These are phyloP conservation scores for Serendipita sp. DNA, from an alignment of 1,284 basidiomycete genomes.

Conservation along the genomic window DNA sequence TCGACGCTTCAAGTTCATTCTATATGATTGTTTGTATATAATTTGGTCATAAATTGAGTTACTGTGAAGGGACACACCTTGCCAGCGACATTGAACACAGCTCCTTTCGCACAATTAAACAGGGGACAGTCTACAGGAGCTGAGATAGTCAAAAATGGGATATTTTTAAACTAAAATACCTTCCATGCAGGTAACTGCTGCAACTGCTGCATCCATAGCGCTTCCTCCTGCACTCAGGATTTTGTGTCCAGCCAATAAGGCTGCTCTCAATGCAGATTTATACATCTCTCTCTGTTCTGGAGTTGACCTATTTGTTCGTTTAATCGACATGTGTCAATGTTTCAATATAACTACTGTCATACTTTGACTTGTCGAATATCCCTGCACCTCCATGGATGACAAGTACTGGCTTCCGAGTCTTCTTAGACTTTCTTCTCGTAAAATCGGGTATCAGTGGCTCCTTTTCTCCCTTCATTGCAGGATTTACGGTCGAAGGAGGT, in stretches of 20 bases:
- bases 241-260: conserved; percentile 48
- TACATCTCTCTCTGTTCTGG: conserved; percentile 47
- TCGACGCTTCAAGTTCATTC: conserved; percentile 67
- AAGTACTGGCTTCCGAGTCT: conserved; percentile 29
- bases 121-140: conserved; percentile 45
- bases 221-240: conserved; percentile 53
- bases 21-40: conserved; percentile 18
- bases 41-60: background rate
- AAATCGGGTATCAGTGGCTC: background rate
- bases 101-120: conserved; percentile 67
- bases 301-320: conserved; percentile 30
- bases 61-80: conserved; percentile 32
- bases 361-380: conserved; percentile 36
- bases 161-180: conserved; percentile 25
- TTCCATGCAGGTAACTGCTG: conserved; percentile 61
- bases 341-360: background rate
- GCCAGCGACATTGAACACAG: conserved; percentile 65
- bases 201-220: conserved; percentile 69
- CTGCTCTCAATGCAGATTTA: conserved; percentile 36
- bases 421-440: background rate
- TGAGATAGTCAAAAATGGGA: background rate
- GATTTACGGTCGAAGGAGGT: too few species aligned
- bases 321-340: background rate
- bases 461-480: background rate
- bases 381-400: conserved; percentile 73